Base-by-base conservation (phyloP, 2,329 filamentous ascomycete genomes). In the Xylariales sp. region DNA sequence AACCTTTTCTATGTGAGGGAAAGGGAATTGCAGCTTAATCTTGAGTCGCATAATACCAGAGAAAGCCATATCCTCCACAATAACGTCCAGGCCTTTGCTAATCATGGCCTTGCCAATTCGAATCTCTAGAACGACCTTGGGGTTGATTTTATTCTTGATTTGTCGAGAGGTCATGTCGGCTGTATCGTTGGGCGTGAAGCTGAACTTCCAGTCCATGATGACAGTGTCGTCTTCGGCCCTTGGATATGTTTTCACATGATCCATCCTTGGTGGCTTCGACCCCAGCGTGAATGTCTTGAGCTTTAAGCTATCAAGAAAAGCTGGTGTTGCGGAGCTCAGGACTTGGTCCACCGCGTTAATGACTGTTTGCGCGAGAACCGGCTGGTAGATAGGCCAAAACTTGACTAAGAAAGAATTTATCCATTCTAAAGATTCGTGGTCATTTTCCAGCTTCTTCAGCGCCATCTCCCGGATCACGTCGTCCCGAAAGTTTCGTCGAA, bases 201-300 rank as follows among this genome's bases (percentile, higher is more conserved):
- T 98, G 81, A 99, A 99, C 77, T 97, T 97, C 96, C 96, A 99
- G 79, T 99, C 96, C 96, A 99, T 99, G 76, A 98, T 88, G 49
- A 99, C 93, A 66, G 94, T 90, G 77, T 99, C 96, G 71, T 97
- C 94, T 74, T 97, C 93, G 1, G 93, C 93, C 80, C 96, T 97
- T 65, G 95, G 95, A 75, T 99, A 97, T 0, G 96, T 97, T 85
- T 97, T 98, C 80, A 99, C 96, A 77, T 98, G 94, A 81, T 99
- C 96, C 84, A 99, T 88, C 36, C 96, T 90, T 5, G 97, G 97
- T 34, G 96, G 95, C 82, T 99, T 99, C 8, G 93, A 94, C 64
- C 96, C 96, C 14, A 99, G 87, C 0, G 94, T 93, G 79, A 99
- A 99, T 0, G 91, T 95, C 81, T 94, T 97, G 82, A 99, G 88